A percentile compares a stretch with the other conserved stretches of the same genome.
Evolutionary conservation across 1,284 basidiomycete species (phyloP).

Genomic region (Cryptococcus neoformans): DNA sequence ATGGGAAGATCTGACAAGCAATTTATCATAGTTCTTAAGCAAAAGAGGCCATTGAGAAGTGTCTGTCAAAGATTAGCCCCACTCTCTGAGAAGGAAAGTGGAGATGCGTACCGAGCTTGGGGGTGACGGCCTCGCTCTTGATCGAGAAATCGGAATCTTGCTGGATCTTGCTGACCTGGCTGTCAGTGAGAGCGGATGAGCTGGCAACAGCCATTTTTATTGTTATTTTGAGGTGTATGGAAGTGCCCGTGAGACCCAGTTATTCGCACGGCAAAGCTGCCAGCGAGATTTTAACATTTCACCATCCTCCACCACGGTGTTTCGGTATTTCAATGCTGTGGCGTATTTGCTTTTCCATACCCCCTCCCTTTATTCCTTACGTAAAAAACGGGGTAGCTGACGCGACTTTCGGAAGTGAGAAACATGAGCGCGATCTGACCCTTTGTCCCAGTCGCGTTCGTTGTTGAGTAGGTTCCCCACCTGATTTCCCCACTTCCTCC

Average conservation of each 20-base stretch:
- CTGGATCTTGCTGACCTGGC: slow-evolving; percentile 42
- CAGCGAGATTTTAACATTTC: too few species aligned
- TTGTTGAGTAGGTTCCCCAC: too few species aligned
- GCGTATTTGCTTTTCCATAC: too few species aligned
- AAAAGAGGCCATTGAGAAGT: slow-evolving; percentile 98
- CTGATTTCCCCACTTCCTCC: too few species aligned
- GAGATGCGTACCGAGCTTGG: slow-evolving; percentile 58
- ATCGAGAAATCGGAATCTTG: slow-evolving; percentile 70
- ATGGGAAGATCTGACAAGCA: slow-evolving; percentile 86
- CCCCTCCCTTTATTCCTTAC: too few species aligned
- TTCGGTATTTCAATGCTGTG: too few species aligned
- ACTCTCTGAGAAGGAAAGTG: background rate
- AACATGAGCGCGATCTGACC: background rate
- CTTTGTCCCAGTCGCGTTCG: background rate
- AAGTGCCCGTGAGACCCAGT: too few species aligned
- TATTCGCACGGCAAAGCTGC: too few species aligned
- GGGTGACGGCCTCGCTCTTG: slow-evolving; percentile 68
- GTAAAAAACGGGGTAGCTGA: background rate
- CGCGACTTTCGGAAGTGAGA: background rate
- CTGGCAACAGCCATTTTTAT: background rate
- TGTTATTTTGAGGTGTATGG: too few species aligned
- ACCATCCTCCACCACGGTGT: too few species aligned
- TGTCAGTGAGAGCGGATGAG: slow-evolving; percentile 11
- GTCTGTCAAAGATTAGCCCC: slow-evolving; percentile 51
- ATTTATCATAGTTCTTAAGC: slow-evolving; percentile 97